Conservation (phyloP, 2,329 filamentous ascomycete species). For the Hymenoscyphus fraxineus region DNA sequence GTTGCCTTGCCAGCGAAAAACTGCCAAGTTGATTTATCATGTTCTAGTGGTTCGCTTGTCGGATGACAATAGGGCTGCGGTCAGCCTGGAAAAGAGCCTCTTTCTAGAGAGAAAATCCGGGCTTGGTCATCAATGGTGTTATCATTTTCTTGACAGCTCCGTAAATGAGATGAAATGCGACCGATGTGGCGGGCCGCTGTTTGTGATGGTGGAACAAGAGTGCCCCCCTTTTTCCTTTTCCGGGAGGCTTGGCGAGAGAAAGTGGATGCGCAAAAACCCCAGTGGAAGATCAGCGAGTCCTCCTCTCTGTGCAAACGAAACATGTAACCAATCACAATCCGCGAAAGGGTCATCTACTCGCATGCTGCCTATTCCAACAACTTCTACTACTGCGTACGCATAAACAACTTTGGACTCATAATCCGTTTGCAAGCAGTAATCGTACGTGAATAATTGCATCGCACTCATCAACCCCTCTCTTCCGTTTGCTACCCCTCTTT, state of each 20-base stretch:
- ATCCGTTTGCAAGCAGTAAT: neutral
- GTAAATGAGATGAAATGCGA: neutral
- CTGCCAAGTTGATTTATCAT: neutral
- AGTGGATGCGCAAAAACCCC: neutral
- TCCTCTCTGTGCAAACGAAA: neutral
- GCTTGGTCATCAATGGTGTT: neutral
- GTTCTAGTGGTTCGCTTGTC: conserved; percentile 4
- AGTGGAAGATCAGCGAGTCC: neutral
- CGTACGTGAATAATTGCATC: neutral
- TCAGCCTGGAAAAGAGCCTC: conserved; percentile 20
- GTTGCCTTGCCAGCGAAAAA: conserved; percentile 10
- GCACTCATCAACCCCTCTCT: neutral
- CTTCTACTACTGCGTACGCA: neutral
- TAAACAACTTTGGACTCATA: neutral
- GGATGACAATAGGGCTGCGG: conserved; percentile 1
- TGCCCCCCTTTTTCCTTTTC: neutral
- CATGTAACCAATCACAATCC: neutral
- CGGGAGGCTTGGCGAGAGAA: neutral
- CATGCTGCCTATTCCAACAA: neutral
- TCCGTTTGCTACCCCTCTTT: neutral
- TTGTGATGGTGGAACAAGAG: neutral
- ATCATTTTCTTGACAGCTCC: neutral
- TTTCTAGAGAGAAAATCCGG: neutral
- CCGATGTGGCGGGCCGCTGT: neutral
- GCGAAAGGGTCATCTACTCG: neutral